Percentiles rank a stretch among this genome's conserved stretches.
Conservation (phyloP, 768 basidiomycete species). For the Lentinula guzmanii region DNA sequence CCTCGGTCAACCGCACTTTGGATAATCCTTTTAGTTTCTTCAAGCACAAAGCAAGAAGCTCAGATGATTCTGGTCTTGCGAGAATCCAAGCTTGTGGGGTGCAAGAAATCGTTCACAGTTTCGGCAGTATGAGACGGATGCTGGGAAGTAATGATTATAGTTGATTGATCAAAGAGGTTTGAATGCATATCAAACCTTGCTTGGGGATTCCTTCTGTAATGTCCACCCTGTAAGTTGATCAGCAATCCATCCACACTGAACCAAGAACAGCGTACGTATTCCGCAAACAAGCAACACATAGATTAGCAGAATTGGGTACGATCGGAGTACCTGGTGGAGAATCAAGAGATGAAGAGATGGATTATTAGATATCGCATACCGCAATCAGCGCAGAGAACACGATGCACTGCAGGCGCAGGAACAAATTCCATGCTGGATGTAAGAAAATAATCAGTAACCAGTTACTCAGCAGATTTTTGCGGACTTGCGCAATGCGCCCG, state of each 20-base stretch:
- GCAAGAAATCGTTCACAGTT: slow-evolving; percentile 96
- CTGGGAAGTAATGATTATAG: slow-evolving; percentile 26
- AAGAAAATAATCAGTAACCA: neutral
- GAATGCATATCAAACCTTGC: slow-evolving; percentile 46
- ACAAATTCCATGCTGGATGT: slow-evolving; percentile 64
- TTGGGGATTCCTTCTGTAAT: slow-evolving; percentile 98
- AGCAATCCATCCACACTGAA: neutral
- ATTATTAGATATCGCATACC: slow-evolving; percentile 35
- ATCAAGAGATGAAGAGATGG: neutral
- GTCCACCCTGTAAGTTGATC: slow-evolving; percentile 59
- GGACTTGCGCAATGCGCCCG: neutral
- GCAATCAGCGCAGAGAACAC: slow-evolving; percentile 87
- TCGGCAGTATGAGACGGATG: slow-evolving; percentile 87
- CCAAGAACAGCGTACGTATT: slow-evolving; percentile 57
- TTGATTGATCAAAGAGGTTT: neutral
- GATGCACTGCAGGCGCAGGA: slow-evolving; percentile 67
- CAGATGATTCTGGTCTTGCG: slow-evolving; percentile 85
- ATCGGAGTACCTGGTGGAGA: slow-evolving; percentile 65
- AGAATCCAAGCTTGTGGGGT: slow-evolving; percentile 85
- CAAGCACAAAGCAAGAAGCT: slow-evolving; percentile 89
- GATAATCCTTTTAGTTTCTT: slow-evolving; percentile 92
- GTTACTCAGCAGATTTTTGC: slow-evolving; percentile 2
- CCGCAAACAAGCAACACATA: slow-evolving; percentile 83
- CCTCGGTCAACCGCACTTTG: slow-evolving; percentile 95
- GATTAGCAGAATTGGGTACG: slow-evolving; percentile 87